Percentiles rank a stretch among this genome's conserved stretches.
These are phyloP conservation scores for Corymbia calophylla DNA, from an alignment of 441 rosid genomes.

Conservation along the genomic window DNA sequence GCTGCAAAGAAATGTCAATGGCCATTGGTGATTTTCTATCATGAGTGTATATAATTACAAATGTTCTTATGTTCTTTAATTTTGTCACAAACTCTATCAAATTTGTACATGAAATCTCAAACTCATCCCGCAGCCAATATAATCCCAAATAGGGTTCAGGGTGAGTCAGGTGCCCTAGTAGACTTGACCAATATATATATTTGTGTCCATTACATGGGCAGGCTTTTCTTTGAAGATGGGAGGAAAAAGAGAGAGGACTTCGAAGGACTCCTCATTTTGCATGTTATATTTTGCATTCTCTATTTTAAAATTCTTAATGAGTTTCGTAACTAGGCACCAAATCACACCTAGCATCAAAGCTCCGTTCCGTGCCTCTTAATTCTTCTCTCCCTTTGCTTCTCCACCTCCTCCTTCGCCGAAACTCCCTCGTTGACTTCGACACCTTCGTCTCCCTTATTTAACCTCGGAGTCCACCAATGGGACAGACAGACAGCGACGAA, in stretches of 20 bases:
- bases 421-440: neutral
- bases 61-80: neutral
- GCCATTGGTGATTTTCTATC: neutral
- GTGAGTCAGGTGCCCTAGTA: neutral
- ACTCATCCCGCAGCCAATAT: neutral
- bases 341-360: neutral
- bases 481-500: neutral
- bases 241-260: neutral
- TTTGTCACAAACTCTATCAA: fast-evolving
- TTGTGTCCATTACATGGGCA: neutral
- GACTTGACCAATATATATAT: neutral
- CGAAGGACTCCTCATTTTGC: neutral
- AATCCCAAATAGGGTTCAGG: fast-evolving
- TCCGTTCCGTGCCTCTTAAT: neutral
- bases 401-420: neutral
- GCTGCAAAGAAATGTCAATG: neutral
- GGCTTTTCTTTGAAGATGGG: neutral
- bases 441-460: neutral
- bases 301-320: neutral
- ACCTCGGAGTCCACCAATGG: neutral
- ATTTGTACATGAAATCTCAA: neutral
- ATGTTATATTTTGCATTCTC: neutral
- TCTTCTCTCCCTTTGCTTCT: neutral
- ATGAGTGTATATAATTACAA: neutral
- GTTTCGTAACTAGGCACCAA: neutral